Evolutionary conservation across 148 eudicot genomes (phyloP).

Genomic region (Simmondsia chinensis): DNA sequence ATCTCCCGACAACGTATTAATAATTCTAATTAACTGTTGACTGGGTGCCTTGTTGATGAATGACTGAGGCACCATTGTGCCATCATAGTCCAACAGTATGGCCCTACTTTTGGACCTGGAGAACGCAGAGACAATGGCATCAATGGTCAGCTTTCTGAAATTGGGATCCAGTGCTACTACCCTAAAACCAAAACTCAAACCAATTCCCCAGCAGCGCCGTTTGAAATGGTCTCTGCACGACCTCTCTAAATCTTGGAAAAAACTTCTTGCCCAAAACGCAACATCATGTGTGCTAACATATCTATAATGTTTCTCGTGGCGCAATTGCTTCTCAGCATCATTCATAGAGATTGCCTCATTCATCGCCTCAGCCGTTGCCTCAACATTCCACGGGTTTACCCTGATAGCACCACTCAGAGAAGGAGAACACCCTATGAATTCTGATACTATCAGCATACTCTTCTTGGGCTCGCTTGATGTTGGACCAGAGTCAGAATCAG

Average conservation of each 20-base stretch:
- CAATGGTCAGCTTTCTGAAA: slow-evolving; percentile 33
- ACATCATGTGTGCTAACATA: slow-evolving; percentile 43
- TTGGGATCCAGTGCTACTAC: slow-evolving; percentile 42
- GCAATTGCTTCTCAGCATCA: slow-evolving; percentile 35
- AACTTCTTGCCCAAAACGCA: slow-evolving; percentile 34
- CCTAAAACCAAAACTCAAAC: slow-evolving; percentile 37
- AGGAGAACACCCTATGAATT: slow-evolving; percentile 63
- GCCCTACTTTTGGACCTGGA: slow-evolving; percentile 34
- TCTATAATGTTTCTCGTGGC: too few species aligned
- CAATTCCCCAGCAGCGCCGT: slow-evolving; percentile 37
- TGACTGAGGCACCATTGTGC: slow-evolving; percentile 41
- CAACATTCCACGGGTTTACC: slow-evolving; percentile 55
- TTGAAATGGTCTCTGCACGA: slow-evolving; percentile 35
- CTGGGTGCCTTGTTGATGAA: slow-evolving; percentile 34
- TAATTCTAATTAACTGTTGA: slow-evolving; percentile 20
- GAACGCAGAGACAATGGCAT: slow-evolving; percentile 31
- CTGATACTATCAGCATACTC: slow-evolving; percentile 51
- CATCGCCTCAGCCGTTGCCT: slow-evolving; percentile 45
- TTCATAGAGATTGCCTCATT: slow-evolving; percentile 36
- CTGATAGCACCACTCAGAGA: slow-evolving; percentile 60
- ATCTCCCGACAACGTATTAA: slow-evolving; percentile 20
- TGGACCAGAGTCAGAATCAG: slow-evolving; percentile 11
- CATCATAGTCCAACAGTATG: slow-evolving; percentile 35
- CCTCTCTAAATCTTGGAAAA: slow-evolving; percentile 44
- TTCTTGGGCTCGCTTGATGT: slow-evolving; percentile 27